Percentiles rank a stretch among this genome's conserved stretches.
phyloP scores from a whole-genome alignment of 768 basidiomycete species.

The Pleurotus pulmonarius region DNA sequence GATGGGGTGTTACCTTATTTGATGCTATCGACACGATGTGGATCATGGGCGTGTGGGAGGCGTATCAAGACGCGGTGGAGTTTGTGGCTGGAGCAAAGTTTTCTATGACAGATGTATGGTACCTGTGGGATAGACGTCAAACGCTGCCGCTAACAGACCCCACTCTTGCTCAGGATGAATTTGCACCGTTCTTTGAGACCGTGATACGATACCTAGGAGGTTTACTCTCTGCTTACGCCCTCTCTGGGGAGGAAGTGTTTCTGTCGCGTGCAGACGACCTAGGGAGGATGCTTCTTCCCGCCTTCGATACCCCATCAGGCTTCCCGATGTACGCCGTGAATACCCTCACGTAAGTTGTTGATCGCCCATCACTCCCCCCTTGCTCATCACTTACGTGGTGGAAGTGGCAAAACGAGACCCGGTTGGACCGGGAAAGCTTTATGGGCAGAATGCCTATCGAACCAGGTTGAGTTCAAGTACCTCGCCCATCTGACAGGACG shows the following conservation, averaged over 20 bases:
- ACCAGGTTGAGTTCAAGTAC: constrained; percentile 77
- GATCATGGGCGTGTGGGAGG: constrained; percentile 68
- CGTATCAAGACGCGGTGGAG: constrained; percentile 58
- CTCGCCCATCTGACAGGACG: constrained; percentile 74
- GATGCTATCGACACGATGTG: constrained; percentile 84
- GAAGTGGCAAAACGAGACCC: constrained; percentile 26
- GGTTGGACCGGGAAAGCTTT: constrained; percentile 29
- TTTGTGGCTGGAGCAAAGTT: constrained; percentile 46
- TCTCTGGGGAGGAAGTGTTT: constrained; percentile 61
- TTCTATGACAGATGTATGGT: constrained; percentile 28
- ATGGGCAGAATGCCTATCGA: constrained; percentile 44
- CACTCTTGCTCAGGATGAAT: constrained; percentile 7
- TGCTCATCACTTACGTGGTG: not conserved
- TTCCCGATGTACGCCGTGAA: constrained; percentile 70
- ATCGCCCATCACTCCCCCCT: not conserved
- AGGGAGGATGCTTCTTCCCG: constrained; percentile 62
- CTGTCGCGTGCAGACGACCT: constrained; percentile 72
- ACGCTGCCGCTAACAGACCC: constrained; percentile 4
- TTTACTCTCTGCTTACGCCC: constrained; percentile 72
- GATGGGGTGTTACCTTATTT: constrained; percentile 70
- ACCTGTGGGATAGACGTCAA: not conserved
- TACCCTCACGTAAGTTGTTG: constrained; percentile 42
- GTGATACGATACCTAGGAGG: constrained; percentile 85
- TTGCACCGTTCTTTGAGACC: constrained; percentile 69
- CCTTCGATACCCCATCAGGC: constrained; percentile 66